Conservation (phyloP, 306 rosid species). For the Prunus padus region DNA sequence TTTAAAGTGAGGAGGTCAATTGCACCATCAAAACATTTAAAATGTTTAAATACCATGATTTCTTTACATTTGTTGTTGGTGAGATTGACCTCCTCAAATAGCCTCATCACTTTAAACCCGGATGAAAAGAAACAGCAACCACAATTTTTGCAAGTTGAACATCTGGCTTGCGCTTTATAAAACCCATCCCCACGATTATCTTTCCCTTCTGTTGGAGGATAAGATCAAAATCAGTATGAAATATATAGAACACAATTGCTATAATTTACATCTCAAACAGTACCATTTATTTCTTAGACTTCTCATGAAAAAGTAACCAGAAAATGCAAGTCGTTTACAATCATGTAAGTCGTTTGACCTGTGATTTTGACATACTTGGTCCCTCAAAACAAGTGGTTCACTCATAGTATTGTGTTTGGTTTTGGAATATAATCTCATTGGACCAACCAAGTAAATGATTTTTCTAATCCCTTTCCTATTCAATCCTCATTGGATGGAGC, state of each 20-base stretch:
- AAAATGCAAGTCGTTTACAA: slow-evolving; percentile 10
- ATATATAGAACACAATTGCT: not conserved
- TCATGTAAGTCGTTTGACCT: slow-evolving; percentile 29
- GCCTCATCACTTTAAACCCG: too few species aligned
- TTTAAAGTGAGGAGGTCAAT: too few species aligned
- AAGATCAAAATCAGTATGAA: not conserved
- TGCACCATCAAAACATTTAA: too few species aligned
- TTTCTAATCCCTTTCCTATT: not conserved
- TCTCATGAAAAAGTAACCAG: too few species aligned
- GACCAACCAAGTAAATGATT: not conserved
- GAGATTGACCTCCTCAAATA: too few species aligned
- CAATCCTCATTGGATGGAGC: not conserved
- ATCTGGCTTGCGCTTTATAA: not conserved
- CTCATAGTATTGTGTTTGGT: slow-evolving; percentile 29
- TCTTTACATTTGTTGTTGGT: too few species aligned
- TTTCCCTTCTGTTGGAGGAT: not conserved
- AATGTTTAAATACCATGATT: too few species aligned
- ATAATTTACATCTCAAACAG: too few species aligned
- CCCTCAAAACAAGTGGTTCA: slow-evolving; percentile 35
- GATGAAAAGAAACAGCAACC: not conserved
- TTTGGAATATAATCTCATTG: not conserved
- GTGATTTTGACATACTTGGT: slow-evolving; percentile 11
- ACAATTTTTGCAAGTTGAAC: not conserved
- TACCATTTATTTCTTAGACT: too few species aligned
- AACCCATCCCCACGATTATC: slow-evolving; percentile 3